Conservation (phyloP, 441 rosid genomes). For the Theobroma grandiflorum region DNA sequence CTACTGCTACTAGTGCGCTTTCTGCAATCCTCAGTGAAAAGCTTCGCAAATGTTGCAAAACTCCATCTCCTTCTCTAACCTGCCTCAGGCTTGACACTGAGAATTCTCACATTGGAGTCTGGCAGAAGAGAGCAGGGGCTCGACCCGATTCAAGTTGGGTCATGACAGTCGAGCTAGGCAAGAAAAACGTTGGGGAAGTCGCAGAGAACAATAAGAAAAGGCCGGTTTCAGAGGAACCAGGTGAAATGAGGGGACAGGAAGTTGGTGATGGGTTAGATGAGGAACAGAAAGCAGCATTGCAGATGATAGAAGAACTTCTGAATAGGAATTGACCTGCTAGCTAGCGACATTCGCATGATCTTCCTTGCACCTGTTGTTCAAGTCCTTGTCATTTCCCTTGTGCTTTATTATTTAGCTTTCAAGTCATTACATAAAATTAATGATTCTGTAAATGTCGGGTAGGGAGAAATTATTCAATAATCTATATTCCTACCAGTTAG, state of each 20-base stretch:
- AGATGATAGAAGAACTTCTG: slow-evolving; percentile 93
- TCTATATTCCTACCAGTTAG: background rate
- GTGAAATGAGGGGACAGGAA: slow-evolving; percentile 19
- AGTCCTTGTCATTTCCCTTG: background rate
- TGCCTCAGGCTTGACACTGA: slow-evolving; percentile 87
- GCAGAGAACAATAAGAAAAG: background rate
- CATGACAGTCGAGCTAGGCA: slow-evolving; percentile 77
- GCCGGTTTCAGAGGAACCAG: slow-evolving; percentile 12
- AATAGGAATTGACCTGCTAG: slow-evolving; percentile 51
- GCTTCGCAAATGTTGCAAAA: slow-evolving; percentile 71
- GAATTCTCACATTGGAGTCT: slow-evolving; percentile 82
- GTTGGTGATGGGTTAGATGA: slow-evolving; percentile 48
- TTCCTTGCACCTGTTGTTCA: background rate
- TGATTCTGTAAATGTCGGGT: background rate
- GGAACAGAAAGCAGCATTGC: slow-evolving; percentile 76
- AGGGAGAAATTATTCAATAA: background rate
- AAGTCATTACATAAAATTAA: background rate
- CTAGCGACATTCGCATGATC: background rate
- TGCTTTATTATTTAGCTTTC: background rate
- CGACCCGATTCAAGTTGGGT: slow-evolving; percentile 76
- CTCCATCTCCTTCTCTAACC: slow-evolving; percentile 82
- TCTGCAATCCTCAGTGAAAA: slow-evolving; percentile 66
- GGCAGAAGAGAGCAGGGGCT: slow-evolving; percentile 87
- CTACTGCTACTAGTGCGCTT: slow-evolving; percentile 31
- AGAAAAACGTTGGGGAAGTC: slow-evolving; percentile 12